These are phyloP conservation scores for Petasospora fabianii DNA, from an alignment of 1,139 yeast genomes.

Conservation along the genomic window DNA sequence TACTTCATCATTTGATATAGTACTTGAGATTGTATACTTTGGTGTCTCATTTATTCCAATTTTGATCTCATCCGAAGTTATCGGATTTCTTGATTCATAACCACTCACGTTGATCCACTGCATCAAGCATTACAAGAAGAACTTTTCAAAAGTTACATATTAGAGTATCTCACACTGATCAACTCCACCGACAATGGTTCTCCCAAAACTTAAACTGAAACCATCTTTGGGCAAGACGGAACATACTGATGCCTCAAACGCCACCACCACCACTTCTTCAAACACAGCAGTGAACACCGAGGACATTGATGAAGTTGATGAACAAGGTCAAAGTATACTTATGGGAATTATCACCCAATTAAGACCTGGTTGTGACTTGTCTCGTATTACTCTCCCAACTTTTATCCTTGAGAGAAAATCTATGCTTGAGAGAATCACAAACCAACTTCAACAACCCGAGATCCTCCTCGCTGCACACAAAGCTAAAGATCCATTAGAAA, in stretches of 20 bases:
- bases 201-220: no score
- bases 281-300: constrained; percentile 35
- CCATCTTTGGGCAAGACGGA: no score
- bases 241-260: not conserved
- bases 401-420: constrained; percentile 92
- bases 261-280: not conserved
- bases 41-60: no score
- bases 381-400: constrained; percentile 91
- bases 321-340: constrained; percentile 80
- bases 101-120: no score
- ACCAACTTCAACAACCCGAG: constrained; percentile 80
- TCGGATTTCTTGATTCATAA: no score
- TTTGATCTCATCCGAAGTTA: no score
- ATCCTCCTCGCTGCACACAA: constrained; percentile 66
- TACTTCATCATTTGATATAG: no score
- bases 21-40: no score
- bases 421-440: constrained; percentile 93
- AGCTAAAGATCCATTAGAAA: constrained; percentile 51
- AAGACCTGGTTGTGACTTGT: constrained; percentile 87
- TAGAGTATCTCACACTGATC: no score
- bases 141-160: no score
- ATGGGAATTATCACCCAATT: constrained; percentile 85
- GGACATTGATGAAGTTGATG: constrained; percentile 89
- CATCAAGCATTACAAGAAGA: no score
- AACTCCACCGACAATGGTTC: no score